phyloP scores from a whole-genome alignment of 2,329 filamentous ascomycete species.

The Trichoderma sp. region DNA sequence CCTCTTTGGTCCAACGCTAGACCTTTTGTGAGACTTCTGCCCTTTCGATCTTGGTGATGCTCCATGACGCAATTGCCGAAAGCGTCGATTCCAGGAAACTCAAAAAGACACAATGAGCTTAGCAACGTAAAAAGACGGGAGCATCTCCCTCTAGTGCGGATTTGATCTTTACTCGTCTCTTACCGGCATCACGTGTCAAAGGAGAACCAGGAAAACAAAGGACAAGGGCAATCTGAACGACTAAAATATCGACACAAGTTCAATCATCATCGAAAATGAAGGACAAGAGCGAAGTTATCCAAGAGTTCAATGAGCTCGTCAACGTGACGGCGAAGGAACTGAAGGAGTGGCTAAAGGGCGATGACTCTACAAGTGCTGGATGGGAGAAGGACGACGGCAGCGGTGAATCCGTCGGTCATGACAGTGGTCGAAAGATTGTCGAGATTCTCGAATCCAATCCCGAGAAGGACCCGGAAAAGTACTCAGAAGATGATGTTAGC shows the following conservation, averaged over 20 bases:
- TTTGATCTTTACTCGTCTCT: background rate
- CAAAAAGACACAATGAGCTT: background rate
- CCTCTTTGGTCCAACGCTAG: background rate
- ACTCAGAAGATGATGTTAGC: constrained; percentile 52
- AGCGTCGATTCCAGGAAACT: constrained; percentile 6
- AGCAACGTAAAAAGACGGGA: constrained; percentile 1
- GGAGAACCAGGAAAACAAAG: background rate
- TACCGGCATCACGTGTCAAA: background rate
- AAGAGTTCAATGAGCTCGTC: constrained; percentile 64
- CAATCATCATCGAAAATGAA: constrained; percentile 23
- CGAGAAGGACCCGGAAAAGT: constrained; percentile 53
- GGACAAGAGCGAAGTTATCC: constrained; percentile 34
- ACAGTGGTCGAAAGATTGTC: constrained; percentile 61
- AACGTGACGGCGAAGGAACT: constrained; percentile 64
- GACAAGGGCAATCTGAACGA: background rate
- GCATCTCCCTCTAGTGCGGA: background rate
- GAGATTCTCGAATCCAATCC: constrained; percentile 62
- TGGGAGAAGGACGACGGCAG: constrained; percentile 58
- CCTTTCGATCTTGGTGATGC: background rate
- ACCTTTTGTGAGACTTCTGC: background rate
- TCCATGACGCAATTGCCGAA: constrained; percentile 20
- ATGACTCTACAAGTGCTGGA: constrained; percentile 57
- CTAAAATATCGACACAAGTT: background rate
- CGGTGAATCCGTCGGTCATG: constrained; percentile 63
- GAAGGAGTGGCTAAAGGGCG: constrained; percentile 58